A percentile compares a stretch with the other conserved stretches of the same genome.
These are phyloP conservation scores for Zygnema cylindricum DNA, from an alignment of 139 green algal genomes.

Conservation along the genomic window DNA sequence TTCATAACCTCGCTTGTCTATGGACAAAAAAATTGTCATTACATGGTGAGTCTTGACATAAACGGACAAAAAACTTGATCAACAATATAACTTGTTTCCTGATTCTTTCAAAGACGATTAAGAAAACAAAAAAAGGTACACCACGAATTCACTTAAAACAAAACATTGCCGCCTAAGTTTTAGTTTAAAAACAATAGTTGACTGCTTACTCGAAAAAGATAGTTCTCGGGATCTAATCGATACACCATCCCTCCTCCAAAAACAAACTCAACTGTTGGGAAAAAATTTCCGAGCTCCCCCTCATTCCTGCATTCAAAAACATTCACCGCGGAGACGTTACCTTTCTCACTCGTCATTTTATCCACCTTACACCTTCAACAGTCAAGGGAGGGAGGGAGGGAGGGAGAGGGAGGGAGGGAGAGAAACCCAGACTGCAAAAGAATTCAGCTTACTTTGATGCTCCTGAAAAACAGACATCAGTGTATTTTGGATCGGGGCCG, in stretches of 20 bases:
- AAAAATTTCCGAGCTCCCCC: conserved; percentile 67
- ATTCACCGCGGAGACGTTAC: background rate
- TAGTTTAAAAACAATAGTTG: too few relatives aligned
- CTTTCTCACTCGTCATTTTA: background rate
- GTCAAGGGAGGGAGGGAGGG: background rate
- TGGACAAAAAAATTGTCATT: too few relatives aligned
- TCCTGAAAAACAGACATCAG: conserved; percentile 85
- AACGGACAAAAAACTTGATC: too few relatives aligned
- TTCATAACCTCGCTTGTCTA: too few relatives aligned
- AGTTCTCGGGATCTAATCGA: conserved; percentile 77
- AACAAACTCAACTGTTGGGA: conserved; percentile 74
- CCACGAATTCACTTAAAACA: too few relatives aligned
- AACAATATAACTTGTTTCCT: too few relatives aligned
- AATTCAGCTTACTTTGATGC: conserved; percentile 61
- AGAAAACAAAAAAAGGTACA: too few relatives aligned
- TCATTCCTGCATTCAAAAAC: conserved; percentile 14
- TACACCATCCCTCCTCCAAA: conserved; percentile 70
- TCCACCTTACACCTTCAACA: background rate
- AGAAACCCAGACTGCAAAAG: background rate
- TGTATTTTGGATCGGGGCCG: conserved; percentile 74
- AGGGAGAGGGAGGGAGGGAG: background rate
- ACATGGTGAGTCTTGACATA: too few relatives aligned
- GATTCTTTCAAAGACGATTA: too few relatives aligned
- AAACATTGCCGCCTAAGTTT: too few relatives aligned
- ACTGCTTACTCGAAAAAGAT: conserved; percentile 84